Base-by-base conservation (phyloP, 169 alveolate species). In the Babesia ovis region DNA sequence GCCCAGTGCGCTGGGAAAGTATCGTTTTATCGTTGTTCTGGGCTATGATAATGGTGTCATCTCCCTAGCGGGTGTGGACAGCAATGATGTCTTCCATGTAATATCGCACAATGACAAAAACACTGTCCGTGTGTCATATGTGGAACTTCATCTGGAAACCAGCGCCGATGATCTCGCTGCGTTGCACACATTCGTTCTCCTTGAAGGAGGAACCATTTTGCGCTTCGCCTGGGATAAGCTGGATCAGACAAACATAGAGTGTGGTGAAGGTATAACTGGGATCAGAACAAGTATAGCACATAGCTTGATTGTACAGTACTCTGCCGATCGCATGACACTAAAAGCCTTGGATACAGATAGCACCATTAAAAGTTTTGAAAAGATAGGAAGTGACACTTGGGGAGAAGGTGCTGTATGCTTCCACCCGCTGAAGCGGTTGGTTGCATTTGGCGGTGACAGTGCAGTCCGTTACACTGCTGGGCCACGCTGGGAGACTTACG, bases 401-500 rank as follows among this genome's bases (percentile, higher is more conserved):
- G 61, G 45, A 4, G 58, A 54, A 23, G 20, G 46, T 18, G 45
- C 50, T 18, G 9, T 35, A 12, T 16, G 35, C 27, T 72, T 32
- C 43, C 73, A 72, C 45, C 83, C 83, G 39, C 68, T 29, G 5
- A 64, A 59, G 25, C 31, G 25, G 0, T 2, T 72, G 39, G 12
- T 72, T 20, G 83, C 75, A 3, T 68, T 56, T 68, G 74, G 54
- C 1, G 64, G 74, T 18, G 1, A 45, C 8, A 61, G 45, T 29
- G 83, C 67, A 14, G 55, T 72, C 18, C 55, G 64, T 12, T 72
- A 72, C 23, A 72, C 83, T n/a, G 1, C 83, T 8, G 70, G 48
- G 12, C 83, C 83, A 2, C 42, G 50, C 45, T 72, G 83, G 83
- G 83, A 72, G 20, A 27, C 35, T n/a, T 72, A 72, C 54, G 54